Evolutionary conservation across 2,329 filamentous ascomycete species (phyloP).

Genomic region (Macrophomina phaseolina): DNA sequence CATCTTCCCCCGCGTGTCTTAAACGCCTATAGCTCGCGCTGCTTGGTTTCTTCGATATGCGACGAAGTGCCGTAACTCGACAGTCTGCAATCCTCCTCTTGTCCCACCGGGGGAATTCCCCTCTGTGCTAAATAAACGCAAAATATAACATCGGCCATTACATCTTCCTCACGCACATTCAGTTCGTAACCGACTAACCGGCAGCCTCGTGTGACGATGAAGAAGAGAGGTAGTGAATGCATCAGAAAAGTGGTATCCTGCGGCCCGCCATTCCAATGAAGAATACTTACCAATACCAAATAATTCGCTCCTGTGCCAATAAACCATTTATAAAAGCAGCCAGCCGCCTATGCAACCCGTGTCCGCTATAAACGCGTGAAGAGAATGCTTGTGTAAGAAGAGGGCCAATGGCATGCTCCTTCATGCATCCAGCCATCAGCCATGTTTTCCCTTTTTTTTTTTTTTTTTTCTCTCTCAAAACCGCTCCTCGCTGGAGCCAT

Average conservation of each 20-base stretch:
- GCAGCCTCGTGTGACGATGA: background rate
- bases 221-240: background rate
- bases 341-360: conserved; percentile 13
- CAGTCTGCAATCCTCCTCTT: too few species aligned
- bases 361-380: background rate
- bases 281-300: conserved; percentile 9
- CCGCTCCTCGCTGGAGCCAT: conserved; percentile 4
- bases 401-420: background rate
- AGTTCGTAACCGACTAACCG: too few species aligned
- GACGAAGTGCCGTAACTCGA: too few species aligned
- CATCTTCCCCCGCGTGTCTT: too few species aligned
- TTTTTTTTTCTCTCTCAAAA: background rate
- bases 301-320: conserved; percentile 3
- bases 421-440: background rate
- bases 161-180: too few species aligned
- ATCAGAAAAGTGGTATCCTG: conserved; percentile 1
- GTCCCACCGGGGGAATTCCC: too few species aligned
- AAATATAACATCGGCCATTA: background rate
- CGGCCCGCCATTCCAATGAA: background rate
- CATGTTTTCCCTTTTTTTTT: background rate
- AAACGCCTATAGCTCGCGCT: too few species aligned
- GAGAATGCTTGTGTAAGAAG: background rate
- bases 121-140: too few species aligned
- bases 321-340: background rate
- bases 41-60: too few species aligned